Percentiles rank a stretch among this genome's conserved stretches.
Conservation (phyloP, 1,284 basidiomycete species). For the Rhodotorula sp. region DNA sequence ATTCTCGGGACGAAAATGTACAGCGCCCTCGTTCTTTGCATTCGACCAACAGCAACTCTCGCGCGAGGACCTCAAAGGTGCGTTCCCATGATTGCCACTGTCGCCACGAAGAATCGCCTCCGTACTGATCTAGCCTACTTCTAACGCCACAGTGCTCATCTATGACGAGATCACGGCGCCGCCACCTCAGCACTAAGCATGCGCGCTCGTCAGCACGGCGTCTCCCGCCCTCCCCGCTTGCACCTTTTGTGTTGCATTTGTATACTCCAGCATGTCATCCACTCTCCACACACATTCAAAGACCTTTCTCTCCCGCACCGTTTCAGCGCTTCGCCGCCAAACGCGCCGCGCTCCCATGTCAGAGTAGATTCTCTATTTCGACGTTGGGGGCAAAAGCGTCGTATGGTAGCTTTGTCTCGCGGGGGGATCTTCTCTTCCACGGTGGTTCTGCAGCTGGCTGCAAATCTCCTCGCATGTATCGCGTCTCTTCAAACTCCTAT, state of each 20-base stretch:
- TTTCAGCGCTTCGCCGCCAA: background rate
- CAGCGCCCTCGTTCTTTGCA: conserved; percentile 76
- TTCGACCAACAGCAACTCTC: conserved; percentile 63
- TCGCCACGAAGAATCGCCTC: too few species aligned
- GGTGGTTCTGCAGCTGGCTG: background rate
- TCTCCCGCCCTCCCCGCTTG: background rate
- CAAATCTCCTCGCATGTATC: background rate
- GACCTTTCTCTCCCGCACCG: background rate
- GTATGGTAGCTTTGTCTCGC: background rate
- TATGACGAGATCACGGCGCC: conserved; percentile 50
- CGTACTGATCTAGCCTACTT: background rate
- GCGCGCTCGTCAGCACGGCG: background rate
- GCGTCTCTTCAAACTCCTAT: background rate
- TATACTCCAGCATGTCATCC: background rate
- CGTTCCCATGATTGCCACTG: background rate
- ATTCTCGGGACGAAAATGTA: conserved; percentile 42
- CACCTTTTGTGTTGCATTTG: background rate
- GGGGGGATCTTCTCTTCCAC: too few species aligned
- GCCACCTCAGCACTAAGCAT: conserved; percentile 24
- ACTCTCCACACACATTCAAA: too few species aligned
- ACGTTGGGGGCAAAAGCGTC: too few species aligned
- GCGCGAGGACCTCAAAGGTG: conserved; percentile 54
- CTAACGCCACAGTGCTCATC: conserved; percentile 48
- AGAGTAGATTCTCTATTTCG: too few species aligned
- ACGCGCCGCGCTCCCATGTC: too few species aligned